These are phyloP conservation scores for Bryopsis sp. DNA, from an alignment of 139 green algal genomes.

Conservation along the genomic window DNA sequence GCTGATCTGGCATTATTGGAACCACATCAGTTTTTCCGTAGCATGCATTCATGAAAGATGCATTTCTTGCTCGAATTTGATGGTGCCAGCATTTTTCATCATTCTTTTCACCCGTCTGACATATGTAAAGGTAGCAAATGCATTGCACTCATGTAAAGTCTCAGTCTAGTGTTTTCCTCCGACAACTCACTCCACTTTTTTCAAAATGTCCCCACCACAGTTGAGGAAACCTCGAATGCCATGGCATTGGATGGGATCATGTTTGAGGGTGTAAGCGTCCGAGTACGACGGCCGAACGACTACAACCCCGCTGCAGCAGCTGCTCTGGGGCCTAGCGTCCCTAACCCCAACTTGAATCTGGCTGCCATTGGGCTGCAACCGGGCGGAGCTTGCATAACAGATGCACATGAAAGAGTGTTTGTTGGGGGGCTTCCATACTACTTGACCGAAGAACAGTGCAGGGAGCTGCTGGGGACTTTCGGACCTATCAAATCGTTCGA, in stretches of 20 bases:
- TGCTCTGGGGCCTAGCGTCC: constrained; percentile 64
- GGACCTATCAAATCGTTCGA: constrained; percentile 82
- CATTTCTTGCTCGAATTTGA: too few relatives aligned
- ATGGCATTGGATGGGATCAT: constrained; percentile 93
- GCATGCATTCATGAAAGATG: too few relatives aligned
- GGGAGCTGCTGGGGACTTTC: constrained; percentile 88
- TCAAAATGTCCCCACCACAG: too few relatives aligned
- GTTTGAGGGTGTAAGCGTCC: constrained; percentile 88
- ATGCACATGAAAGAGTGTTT: constrained; percentile 71
- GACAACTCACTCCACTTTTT: too few relatives aligned
- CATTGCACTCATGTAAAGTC: too few relatives aligned
- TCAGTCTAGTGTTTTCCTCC: too few relatives aligned
- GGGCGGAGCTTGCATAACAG: constrained; percentile 15
- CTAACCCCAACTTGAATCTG: constrained; percentile 88
- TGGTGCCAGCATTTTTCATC: not conserved
- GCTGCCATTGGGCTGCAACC: constrained; percentile 72
- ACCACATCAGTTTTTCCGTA: too few relatives aligned
- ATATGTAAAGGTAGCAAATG: too few relatives aligned
- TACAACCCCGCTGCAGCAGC: constrained; percentile 87
- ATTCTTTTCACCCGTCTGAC: not conserved
- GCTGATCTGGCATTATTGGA: too few relatives aligned
- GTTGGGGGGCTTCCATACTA: constrained; percentile 96
- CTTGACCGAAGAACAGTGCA: constrained; percentile 79
- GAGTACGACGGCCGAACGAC: constrained; percentile 91
- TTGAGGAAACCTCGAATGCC: constrained; percentile 85